Evolutionary conservation across 1,284 basidiomycete species (phyloP).

Genomic region (Neonothopanus nambi): DNA sequence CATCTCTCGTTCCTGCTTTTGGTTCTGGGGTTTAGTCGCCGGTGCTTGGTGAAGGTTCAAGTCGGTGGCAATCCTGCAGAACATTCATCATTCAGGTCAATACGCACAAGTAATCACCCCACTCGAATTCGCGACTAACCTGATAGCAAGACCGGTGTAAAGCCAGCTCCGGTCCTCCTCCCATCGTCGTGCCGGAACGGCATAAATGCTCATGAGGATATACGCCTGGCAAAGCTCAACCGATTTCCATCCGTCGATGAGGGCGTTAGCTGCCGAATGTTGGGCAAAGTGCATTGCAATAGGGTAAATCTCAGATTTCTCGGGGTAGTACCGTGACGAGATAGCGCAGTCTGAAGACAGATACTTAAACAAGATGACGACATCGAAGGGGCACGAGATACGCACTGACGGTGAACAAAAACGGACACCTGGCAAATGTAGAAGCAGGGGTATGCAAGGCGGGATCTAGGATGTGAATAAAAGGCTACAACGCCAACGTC

Average conservation of each 20-base stretch:
- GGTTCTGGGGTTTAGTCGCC: constrained; percentile 55
- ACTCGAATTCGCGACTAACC: constrained; percentile 40
- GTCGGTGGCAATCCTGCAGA: constrained; percentile 78
- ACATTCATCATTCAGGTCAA: constrained; percentile 29
- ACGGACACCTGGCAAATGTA: constrained; percentile 77
- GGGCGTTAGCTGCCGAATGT: constrained; percentile 74
- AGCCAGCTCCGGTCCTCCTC: constrained; percentile 84
- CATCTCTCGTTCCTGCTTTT: constrained; percentile 76
- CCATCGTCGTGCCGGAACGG: constrained; percentile 77
- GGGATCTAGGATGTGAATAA: constrained; percentile 74
- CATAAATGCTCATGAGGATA: constrained; percentile 78
- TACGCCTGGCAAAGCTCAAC: constrained; percentile 79
- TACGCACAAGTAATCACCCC: neutral
- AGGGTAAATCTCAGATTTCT: constrained; percentile 78
- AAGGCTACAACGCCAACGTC: constrained; percentile 47
- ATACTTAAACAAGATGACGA: constrained; percentile 7
- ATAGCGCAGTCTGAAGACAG: constrained; percentile 66
- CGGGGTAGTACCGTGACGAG: constrained; percentile 71
- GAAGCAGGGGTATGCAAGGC: constrained; percentile 69
- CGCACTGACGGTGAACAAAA: constrained; percentile 80
- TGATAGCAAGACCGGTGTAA: constrained; percentile 78
- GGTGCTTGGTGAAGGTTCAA: constrained; percentile 78
- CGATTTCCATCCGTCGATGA: constrained; percentile 82
- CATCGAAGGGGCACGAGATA: constrained; percentile 22
- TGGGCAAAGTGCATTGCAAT: constrained; percentile 88